phyloP scores from a whole-genome alignment of 257 asterid species.

The Ilex asprella region DNA sequence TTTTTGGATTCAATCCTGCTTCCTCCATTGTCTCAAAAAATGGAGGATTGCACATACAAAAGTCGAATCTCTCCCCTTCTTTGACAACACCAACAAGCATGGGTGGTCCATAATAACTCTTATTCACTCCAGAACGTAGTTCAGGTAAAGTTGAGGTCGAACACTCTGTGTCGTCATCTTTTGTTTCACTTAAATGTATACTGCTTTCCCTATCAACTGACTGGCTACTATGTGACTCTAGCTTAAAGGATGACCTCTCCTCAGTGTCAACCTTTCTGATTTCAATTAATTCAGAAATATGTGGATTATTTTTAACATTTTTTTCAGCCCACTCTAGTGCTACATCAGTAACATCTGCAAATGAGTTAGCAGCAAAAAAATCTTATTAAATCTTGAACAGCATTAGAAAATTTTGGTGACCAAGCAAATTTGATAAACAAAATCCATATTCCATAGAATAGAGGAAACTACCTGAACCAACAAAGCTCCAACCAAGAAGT shows the following conservation, averaged over 20 bases:
- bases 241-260: constrained; percentile 8
- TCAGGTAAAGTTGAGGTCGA: constrained; percentile 14
- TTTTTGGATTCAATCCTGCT: constrained; percentile 88
- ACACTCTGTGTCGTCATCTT: constrained; percentile 12
- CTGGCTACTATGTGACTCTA: constrained; percentile 20
- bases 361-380: background rate
- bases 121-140: constrained; percentile 13
- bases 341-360: constrained; percentile 74
- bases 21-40: constrained; percentile 84
- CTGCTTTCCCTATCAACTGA: constrained; percentile 15
- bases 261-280: constrained; percentile 48
- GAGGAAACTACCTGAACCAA: constrained; percentile 64
- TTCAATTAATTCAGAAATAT: constrained; percentile 60
- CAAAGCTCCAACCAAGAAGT: constrained; percentile 83
- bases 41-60: constrained; percentile 98
- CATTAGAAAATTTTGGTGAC: background rate
- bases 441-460: background rate
- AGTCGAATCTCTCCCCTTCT: constrained; percentile 73
- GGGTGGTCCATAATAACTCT: constrained; percentile 38
- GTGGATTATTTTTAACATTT: constrained; percentile 72
- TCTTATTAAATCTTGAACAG: background rate
- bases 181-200: constrained; percentile 7
- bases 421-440: background rate
- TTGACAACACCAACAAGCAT: constrained; percentile 67
- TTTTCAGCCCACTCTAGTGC: constrained; percentile 85